These are phyloP conservation scores for Ogataea hybrid DNA, from an alignment of 1,139 yeast genomes.

Conservation along the genomic window DNA sequence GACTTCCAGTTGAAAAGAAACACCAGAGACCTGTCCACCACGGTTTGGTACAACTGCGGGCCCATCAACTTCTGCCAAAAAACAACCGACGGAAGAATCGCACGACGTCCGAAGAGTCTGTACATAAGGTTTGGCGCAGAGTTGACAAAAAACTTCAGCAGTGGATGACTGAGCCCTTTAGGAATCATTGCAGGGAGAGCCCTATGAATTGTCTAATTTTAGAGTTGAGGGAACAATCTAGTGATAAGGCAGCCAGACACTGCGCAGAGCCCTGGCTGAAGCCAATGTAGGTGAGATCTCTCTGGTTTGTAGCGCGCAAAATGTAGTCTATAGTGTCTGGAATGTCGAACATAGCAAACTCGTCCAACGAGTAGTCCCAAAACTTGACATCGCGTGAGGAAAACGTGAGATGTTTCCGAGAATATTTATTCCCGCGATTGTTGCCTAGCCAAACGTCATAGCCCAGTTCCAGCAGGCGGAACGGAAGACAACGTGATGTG, in stretches of 20 bases:
- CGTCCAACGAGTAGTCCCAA: constrained; percentile 85
- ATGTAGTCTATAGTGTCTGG: constrained; percentile 72
- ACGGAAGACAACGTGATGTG: constrained; percentile 53
- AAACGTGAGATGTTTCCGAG: constrained; percentile 37
- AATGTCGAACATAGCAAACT: constrained; percentile 78
- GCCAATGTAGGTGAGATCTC: constrained; percentile 39
- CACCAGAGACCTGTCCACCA: constrained; percentile 40
- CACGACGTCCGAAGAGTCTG: constrained; percentile 42
- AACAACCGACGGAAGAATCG: constrained; percentile 44
- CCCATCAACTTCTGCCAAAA: constrained; percentile 46
- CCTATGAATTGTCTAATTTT: constrained; percentile 40
- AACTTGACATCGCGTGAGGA: constrained; percentile 50
- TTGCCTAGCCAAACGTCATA: constrained; percentile 92
- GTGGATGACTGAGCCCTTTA: constrained; percentile 39
- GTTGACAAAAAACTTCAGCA: constrained; percentile 38
- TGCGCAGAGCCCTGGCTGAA: constrained; percentile 50
- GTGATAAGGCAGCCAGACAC: constrained; percentile 42
- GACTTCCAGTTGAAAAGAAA: constrained; percentile 45
- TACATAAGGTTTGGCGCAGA: constrained; percentile 39
- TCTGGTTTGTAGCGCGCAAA: constrained; percentile 40
- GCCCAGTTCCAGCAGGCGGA: constrained; percentile 70
- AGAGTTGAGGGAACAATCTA: constrained; percentile 38
- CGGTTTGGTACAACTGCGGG: constrained; percentile 35
- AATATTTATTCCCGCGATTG: constrained; percentile 85
- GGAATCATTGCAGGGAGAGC: constrained; percentile 49